These are phyloP conservation scores for Plasmodium ovale DNA, from an alignment of 169 alveolate species.

Conservation along the genomic window DNA sequence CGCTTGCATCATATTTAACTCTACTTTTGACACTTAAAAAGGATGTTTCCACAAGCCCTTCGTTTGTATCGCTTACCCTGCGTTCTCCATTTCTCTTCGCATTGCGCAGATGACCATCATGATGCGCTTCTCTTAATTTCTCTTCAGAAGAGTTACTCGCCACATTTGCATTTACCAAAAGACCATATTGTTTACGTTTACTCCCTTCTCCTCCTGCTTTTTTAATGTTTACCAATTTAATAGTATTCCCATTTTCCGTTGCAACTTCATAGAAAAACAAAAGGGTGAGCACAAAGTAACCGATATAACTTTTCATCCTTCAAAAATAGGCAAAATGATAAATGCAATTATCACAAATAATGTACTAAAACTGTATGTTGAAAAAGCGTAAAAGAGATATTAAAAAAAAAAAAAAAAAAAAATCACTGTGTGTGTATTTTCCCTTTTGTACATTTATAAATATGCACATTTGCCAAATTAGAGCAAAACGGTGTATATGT, in stretches of 20 bases:
- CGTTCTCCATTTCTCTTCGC: no score
- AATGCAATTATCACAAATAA: neutral
- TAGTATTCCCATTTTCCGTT: neutral
- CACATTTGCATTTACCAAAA: neutral
- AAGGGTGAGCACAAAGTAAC: neutral
- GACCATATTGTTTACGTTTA: neutral
- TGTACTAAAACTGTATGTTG: neutral
- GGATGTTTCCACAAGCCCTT: neutral
- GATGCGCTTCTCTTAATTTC: neutral
- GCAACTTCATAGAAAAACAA: neutral
- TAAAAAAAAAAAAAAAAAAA: conserved; percentile 6
- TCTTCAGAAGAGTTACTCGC: neutral
- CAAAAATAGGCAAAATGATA: neutral
- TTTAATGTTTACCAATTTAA: conserved; percentile 17
- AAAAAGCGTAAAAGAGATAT: neutral
- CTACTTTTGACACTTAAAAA: conserved; percentile 19
- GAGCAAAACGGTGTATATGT: no score
- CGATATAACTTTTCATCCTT: conserved; percentile 18
- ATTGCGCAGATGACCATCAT: conserved; percentile 8
- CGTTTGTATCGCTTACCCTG: neutral
- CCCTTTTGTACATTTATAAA: no score
- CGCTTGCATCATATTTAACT: neutral
- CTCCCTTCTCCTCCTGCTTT: neutral
- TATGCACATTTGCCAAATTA: no score
- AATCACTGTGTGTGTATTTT: neutral